Evolutionary conservation across 139 green algal species (phyloP), one percentile per base, ranked within the genome.

Genomic region (Cymbomonas tetramitiformis): DNA sequence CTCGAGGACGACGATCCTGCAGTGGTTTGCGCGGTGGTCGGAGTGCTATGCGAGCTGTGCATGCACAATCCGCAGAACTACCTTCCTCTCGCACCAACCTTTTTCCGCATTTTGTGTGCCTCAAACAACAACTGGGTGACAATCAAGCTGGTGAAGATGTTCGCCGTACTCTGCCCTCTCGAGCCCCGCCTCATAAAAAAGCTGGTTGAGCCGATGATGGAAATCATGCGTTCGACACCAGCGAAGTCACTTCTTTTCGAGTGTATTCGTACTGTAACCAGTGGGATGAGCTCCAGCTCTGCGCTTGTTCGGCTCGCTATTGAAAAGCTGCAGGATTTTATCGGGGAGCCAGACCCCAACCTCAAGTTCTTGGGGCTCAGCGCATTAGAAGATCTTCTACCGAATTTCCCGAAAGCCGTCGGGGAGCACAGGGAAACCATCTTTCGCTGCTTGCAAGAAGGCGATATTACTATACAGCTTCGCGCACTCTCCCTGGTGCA

Each of bases 81-180:
- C 67, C 56, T 78, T 46, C 54, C 58, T 18, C 62, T 78, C 36
- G 70, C 70, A 25, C 70, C 70, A 2, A 50, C 53, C 29, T 55
- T 78, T 46, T 76, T 60, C 60, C 49, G 43, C n/a, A 40, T 79
- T 6, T 49, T 79, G 9, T 65, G 39, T 23, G 33, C 43, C n/a
- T 59, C 46, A 6, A 50, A 30, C 9, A 64, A 48, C 53, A 72
- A 62, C 56, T 79, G 71, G 71, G 57, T 73, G 34, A 55, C 72
- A 12, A 79, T 79, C 49, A 79, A 79, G 68, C 58, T 79, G 6
- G 62, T 79, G 8, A 76, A 76, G 57, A 46, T 72, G 12, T 76
- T 79, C 28, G 67, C 38, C 9, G 58, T 40, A 44, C 54, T 79
- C 36, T 52, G 57, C 12, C 68, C 71, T n/a, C 54, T 70, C 12